phyloP scores from a whole-genome alignment of 1,284 basidiomycete species.

The Microbotryum intermedium region DNA sequence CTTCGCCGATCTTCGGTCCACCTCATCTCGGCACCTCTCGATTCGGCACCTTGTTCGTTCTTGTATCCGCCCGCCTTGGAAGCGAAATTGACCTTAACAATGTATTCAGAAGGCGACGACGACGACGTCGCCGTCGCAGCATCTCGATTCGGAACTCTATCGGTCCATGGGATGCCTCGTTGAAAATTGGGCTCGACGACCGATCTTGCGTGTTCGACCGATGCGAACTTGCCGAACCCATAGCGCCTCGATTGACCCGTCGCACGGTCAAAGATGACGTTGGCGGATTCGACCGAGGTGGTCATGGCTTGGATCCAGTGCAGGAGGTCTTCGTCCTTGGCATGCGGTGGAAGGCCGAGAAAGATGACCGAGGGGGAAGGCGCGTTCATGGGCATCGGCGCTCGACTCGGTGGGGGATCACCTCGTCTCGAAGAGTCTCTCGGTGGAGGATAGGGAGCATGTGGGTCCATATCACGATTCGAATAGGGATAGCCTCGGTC shows the following conservation, averaged over 20 bases:
- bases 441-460: too few relatives aligned
- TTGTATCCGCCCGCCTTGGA: slow-evolving; percentile 46
- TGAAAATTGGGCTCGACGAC: slow-evolving; percentile 65
- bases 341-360: slow-evolving; percentile 31
- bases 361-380: slow-evolving; percentile 32
- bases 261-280: slow-evolving; percentile 85
- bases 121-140: slow-evolving; percentile 23
- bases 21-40: slow-evolving; percentile 42
- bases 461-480: too few relatives aligned
- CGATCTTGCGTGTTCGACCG: slow-evolving; percentile 61
- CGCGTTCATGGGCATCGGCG: neutral
- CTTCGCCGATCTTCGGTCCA: slow-evolving; percentile 47
- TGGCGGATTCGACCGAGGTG: slow-evolving; percentile 49
- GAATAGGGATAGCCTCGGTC: too few relatives aligned
- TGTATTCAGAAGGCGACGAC: too few relatives aligned
- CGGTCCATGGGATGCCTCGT: slow-evolving; percentile 24
- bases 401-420: too few relatives aligned
- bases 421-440: too few relatives aligned
- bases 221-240: slow-evolving; percentile 84
- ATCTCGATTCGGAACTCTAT: slow-evolving; percentile 8
- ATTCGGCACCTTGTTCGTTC: slow-evolving; percentile 38
- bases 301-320: slow-evolving; percentile 31
- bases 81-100: slow-evolving; percentile 31
- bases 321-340: slow-evolving; percentile 14
- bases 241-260: slow-evolving; percentile 83